phyloP scores from a whole-genome alignment of 2,329 filamentous ascomycete species.

The Mycogone perniciosa region DNA sequence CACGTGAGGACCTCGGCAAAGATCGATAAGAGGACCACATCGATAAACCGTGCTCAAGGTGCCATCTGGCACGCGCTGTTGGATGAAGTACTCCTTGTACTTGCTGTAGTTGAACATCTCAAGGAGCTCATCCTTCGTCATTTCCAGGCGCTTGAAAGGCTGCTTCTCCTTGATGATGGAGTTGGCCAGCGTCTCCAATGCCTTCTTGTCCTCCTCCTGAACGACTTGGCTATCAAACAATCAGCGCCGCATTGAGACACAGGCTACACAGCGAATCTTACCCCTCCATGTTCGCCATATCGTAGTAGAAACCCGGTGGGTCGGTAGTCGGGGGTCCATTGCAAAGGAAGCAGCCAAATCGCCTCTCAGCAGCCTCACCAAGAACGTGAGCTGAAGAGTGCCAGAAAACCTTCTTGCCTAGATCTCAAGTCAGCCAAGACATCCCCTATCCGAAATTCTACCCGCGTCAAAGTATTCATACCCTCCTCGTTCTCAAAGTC shows the following conservation, averaged over 20 bases:
- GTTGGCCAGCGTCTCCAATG: conserved; percentile 71
- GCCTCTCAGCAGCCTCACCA: conserved; percentile 86
- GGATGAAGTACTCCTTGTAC: conserved; percentile 97
- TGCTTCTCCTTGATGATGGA: conserved; percentile 96
- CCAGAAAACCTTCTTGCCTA: conserved; percentile 93
- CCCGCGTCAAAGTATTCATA: conserved; percentile 9
- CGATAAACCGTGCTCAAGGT: conserved; percentile 91
- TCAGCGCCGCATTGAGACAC: not conserved
- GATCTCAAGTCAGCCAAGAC: conserved; percentile 5
- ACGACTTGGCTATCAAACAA: conserved; percentile 54
- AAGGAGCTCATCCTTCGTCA: conserved; percentile 84
- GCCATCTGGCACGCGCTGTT: conserved; percentile 61
- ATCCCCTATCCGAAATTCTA: not conserved
- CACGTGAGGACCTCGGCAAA: conserved; percentile 92
- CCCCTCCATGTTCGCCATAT: conserved; percentile 64
- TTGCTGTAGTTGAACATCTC: conserved; percentile 97
- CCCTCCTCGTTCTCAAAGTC: conserved; percentile 59
- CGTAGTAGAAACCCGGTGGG: conserved; percentile 80
- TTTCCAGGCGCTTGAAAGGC: conserved; percentile 79
- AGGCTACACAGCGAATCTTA: conserved; percentile 13
- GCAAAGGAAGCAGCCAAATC: conserved; percentile 86
- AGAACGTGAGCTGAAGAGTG: conserved; percentile 93
- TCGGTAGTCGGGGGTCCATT: conserved; percentile 88
- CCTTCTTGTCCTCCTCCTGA: conserved; percentile 78
- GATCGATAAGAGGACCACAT: conserved; percentile 87